Evolutionary conservation across 2,329 filamentous ascomycete genomes (phyloP).

Genomic region (Amauroascus niger): DNA sequence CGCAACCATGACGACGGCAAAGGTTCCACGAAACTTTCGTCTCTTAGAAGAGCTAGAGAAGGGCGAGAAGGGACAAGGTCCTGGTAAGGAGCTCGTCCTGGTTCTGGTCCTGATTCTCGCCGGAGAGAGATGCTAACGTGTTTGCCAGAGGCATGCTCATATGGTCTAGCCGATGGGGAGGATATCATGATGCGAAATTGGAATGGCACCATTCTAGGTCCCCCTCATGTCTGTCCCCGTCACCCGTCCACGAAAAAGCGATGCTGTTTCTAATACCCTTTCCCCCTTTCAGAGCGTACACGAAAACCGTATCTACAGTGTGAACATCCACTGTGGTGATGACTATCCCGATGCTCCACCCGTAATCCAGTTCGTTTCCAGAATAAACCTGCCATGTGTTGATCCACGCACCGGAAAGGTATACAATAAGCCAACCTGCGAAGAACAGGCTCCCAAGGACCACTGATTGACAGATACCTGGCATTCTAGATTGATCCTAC

Average conservation of each 20-base stretch:
- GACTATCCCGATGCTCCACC: constrained; percentile 85
- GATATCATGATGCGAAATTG: constrained; percentile 97
- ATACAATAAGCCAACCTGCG: constrained; percentile 16
- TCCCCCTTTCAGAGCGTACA: constrained; percentile 63
- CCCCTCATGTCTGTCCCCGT: constrained; percentile 66
- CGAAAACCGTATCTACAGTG: constrained; percentile 97
- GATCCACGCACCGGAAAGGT: constrained; percentile 67
- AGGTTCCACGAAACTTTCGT: constrained; percentile 91
- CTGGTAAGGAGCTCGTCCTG: constrained; percentile 44
- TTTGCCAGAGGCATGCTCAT: constrained; percentile 78
- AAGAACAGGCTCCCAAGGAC: not conserved
- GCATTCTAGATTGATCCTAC: constrained; percentile 64
- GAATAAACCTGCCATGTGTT: constrained; percentile 94
- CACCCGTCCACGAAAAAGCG: not conserved
- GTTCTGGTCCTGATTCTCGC: constrained; percentile 19
- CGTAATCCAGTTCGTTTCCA: constrained; percentile 81
- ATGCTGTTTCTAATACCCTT: not conserved
- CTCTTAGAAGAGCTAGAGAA: constrained; percentile 97
- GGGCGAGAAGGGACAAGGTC: constrained; percentile 92
- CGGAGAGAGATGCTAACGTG: not conserved
- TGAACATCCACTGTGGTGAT: constrained; percentile 89
- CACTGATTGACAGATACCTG: not conserved
- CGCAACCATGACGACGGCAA: constrained; percentile 51
- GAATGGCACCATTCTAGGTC: constrained; percentile 95
- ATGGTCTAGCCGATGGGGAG: constrained; percentile 86